phyloP scores from a whole-genome alignment of 148 eudicot genomes.

The Nepenthes gracilis region DNA sequence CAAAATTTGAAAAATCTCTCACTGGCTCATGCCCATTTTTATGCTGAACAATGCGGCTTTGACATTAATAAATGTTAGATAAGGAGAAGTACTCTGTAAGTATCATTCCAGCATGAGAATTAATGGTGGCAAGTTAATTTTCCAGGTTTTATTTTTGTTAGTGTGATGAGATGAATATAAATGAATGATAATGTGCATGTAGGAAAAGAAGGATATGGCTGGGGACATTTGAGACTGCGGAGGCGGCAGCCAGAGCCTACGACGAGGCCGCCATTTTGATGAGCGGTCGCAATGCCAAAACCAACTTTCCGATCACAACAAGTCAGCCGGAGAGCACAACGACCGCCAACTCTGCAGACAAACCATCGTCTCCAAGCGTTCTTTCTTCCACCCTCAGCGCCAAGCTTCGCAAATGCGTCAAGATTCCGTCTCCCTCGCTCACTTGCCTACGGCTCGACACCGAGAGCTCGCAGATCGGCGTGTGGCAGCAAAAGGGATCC shows the following conservation, averaged over 20 bases:
- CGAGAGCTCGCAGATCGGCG: constrained; percentile 37
- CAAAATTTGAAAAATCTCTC: too few relatives aligned
- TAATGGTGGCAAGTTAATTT: too few relatives aligned
- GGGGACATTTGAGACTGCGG: constrained; percentile 21
- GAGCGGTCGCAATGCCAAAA: constrained; percentile 24
- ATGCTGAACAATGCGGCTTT: too few relatives aligned
- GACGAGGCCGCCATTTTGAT: constrained; percentile 22
- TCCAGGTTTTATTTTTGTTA: too few relatives aligned
- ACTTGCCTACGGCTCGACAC: constrained; percentile 50
- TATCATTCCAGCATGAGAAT: too few relatives aligned
- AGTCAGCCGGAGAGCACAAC: not conserved
- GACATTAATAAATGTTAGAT: too few relatives aligned
- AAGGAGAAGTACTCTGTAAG: too few relatives aligned
- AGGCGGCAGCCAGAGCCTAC: constrained; percentile 24
- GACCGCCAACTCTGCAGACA: not conserved
- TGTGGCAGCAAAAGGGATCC: constrained; percentile 54
- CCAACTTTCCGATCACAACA: constrained; percentile 12
- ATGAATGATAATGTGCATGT: not conserved
- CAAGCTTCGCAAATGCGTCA: constrained; percentile 32
- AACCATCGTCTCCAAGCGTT: not conserved
- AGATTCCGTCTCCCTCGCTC: constrained; percentile 28
- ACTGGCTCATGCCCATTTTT: too few relatives aligned
- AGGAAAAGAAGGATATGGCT: constrained; percentile 27
- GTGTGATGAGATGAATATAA: not conserved
- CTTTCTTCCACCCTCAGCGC: constrained; percentile 19